Evolutionary conservation across 2,329 filamentous ascomycete species (phyloP).

Genomic region (Fusarium lateritium): DNA sequence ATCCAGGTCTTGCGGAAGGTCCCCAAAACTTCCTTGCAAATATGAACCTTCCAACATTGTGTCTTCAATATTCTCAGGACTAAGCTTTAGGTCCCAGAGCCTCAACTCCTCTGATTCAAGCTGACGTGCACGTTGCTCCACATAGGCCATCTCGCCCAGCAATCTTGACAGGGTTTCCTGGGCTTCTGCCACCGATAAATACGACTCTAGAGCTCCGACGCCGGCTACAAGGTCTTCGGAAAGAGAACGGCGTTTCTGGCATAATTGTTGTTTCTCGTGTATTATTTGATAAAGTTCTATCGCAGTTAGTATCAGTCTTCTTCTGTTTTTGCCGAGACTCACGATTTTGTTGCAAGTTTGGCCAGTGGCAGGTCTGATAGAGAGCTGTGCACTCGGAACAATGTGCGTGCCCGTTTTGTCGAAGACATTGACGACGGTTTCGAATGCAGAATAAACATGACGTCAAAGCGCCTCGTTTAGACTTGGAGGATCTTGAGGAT

Average conservation of each 20-base stretch:
- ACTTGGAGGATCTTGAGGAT: background rate
- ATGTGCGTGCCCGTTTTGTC: background rate
- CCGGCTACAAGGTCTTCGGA: slow-evolving; percentile 5
- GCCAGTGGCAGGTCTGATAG: slow-evolving; percentile 7
- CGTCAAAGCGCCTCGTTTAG: background rate
- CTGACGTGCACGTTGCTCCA: slow-evolving; percentile 8
- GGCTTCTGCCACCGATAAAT: background rate
- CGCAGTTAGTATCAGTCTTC: background rate
- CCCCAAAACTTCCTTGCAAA: background rate
- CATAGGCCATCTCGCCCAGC: background rate
- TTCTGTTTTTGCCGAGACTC: background rate
- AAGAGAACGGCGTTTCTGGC: background rate
- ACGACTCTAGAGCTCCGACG: slow-evolving; percentile 6
- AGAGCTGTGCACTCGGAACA: slow-evolving; percentile 11
- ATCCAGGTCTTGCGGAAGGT: background rate
- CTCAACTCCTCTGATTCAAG: slow-evolving; percentile 9
- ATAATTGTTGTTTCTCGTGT: slow-evolving; percentile 7
- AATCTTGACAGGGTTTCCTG: background rate
- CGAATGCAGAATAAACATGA: slow-evolving; percentile 8
- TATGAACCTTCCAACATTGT: background rate
- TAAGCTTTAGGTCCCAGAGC: background rate
- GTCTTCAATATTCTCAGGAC: background rate
- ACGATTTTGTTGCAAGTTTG: slow-evolving; percentile 1
- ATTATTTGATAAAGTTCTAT: background rate
- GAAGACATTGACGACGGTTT: slow-evolving; percentile 1